A percentile compares a stretch with the other conserved stretches of the same genome.
phyloP scores from a whole-genome alignment of 2,329 filamentous ascomycete species.

The Triangularia verruculosa region DNA sequence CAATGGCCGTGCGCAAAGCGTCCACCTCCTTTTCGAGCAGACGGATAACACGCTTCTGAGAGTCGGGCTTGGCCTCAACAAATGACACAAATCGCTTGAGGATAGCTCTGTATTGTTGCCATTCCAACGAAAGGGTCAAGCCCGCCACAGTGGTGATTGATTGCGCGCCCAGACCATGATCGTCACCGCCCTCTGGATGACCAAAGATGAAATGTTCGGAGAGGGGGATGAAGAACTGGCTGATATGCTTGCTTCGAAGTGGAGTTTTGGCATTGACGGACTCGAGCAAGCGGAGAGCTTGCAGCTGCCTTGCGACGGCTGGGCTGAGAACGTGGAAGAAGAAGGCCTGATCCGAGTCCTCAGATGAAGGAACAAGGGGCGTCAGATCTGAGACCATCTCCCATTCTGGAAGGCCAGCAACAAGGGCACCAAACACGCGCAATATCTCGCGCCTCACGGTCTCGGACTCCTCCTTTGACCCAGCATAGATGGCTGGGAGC shows the following conservation, averaged over 20 bases:
- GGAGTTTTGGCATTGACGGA: conserved; percentile 61
- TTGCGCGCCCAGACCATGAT: conserved; percentile 82
- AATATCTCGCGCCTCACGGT: conserved; percentile 81
- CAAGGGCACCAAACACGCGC: conserved; percentile 72
- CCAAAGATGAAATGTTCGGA: conserved; percentile 94
- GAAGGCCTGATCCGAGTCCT: conserved; percentile 70
- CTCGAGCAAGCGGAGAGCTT: conserved; percentile 76
- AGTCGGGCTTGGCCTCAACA: conserved; percentile 73
- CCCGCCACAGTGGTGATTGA: conserved; percentile 76
- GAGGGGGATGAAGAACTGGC: conserved; percentile 84
- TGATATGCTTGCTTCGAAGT: conserved; percentile 73
- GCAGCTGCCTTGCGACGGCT: conserved; percentile 78
- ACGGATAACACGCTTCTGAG: conserved; percentile 81
- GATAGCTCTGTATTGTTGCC: conserved; percentile 84
- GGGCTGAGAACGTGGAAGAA: conserved; percentile 92
- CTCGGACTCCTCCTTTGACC: conserved; percentile 75
- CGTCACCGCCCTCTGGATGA: conserved; percentile 67
- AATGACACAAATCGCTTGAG: conserved; percentile 82
- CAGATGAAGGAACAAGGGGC: conserved; percentile 56
- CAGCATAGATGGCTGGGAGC: conserved; percentile 72
- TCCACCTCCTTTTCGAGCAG: conserved; percentile 81
- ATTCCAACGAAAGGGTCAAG: conserved; percentile 74
- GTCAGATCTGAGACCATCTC: conserved; percentile 70
- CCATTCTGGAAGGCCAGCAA: conserved; percentile 69
- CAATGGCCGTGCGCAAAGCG: conserved; percentile 59